Conservation (phyloP, 1,284 basidiomycete genomes). For the Chondrostereum purpureum region DNA sequence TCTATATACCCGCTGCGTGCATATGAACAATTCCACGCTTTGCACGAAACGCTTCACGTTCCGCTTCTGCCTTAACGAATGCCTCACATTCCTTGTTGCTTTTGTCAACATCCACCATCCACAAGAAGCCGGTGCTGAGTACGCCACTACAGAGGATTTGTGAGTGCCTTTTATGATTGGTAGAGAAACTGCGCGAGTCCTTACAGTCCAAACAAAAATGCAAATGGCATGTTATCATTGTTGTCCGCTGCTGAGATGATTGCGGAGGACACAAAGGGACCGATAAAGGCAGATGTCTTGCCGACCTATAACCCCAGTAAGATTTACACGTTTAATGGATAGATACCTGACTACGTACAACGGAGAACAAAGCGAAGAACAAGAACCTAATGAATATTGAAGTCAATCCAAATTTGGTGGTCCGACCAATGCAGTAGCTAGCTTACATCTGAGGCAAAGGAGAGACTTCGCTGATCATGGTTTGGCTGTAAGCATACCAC, state of each 20-base stretch:
- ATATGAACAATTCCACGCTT: no score
- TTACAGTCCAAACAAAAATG: constrained; percentile 69
- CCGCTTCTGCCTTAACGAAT: constrained; percentile 57
- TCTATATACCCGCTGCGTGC: not conserved
- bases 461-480: constrained; percentile 80
- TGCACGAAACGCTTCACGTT: constrained; percentile 39
- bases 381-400: no score
- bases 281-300: constrained; percentile 80
- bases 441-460: constrained; percentile 64
- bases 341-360: constrained; percentile 31
- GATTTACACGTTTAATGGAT: no score
- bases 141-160: constrained; percentile 36
- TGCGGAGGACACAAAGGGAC: constrained; percentile 71
- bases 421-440: constrained; percentile 4
- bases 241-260: constrained; percentile 64
- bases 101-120: constrained; percentile 66
- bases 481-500: constrained; percentile 81
- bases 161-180: not conserved
- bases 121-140: constrained; percentile 59
- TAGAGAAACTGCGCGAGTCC: constrained; percentile 19
- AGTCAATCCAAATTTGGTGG: no score
- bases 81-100: constrained; percentile 59
- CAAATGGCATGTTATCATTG: constrained; percentile 78
- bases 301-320: no score
- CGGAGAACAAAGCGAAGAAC: constrained; percentile 73